Evolutionary conservation across 805 yeast species (phyloP), one percentile per base, ranked within the genome.

Genomic region (Zygosaccharomyces pseudorouxii): DNA sequence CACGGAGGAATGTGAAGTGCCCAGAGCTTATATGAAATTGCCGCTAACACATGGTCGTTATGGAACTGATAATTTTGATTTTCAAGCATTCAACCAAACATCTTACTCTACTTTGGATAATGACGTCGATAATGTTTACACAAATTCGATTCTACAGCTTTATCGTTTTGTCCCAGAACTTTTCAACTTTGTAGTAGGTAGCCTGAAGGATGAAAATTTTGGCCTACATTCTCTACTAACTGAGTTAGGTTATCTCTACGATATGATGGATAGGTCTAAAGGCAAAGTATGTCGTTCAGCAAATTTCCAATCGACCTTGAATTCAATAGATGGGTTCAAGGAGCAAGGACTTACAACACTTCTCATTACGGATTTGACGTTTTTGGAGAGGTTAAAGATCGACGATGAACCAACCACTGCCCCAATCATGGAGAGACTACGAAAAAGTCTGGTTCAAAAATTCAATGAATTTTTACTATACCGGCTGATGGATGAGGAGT

Each of bases 21-120:
- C 97, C 0, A 82, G 83, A 45, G 86, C 90, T 30, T 92, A 84
- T 69, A 72, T 81, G 36, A 80, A 82, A 56, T 71, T 88, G 40
- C 86, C 84, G 51, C 86, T 92, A 46, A 77, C 84, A 37, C 92
- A 90, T 65, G 86, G 95, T 48, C 83, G 80, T 58, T 92, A 89
- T 66, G 99, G 99, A 23, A 89, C 93, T 27, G 89, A 85, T 56
- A 97, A 89, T 65, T 93, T 93, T 68, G 97, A 92, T 69, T 92
- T 93, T 63, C 82, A 79, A 46, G 84, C 82, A 58, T 92, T 85
- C 71, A 92, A 92, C 62, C 73, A 74, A 35, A 86, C 97, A 0
- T 52, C 60, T 1, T 83, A 73, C 47, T 80, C 97, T 1, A 97
- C 98, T 0, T 72, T 92, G n/a, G 98, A 93, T 64, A 84, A 89